phyloP scores from a whole-genome alignment of 176 grass and related monocot species.

The Pharus latifolius region DNA sequence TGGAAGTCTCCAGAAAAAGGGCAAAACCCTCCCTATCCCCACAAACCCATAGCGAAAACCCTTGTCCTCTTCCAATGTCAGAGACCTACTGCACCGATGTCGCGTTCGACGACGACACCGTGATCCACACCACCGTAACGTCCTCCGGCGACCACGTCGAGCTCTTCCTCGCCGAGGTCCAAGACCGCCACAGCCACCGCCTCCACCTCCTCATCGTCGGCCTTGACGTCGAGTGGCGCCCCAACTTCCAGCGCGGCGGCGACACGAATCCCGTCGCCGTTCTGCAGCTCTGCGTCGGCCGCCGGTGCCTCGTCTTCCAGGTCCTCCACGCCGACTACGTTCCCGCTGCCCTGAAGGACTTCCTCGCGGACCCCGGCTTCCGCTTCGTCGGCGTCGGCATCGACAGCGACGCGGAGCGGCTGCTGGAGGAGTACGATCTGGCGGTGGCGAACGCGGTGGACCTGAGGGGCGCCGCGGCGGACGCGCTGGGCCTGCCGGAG shows the following conservation, averaged over 20 bases:
- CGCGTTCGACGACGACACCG: neutral
- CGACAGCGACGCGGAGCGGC: slow-evolving; percentile 2
- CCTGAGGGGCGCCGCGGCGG: slow-evolving; percentile 1
- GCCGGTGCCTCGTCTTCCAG: slow-evolving; percentile 48
- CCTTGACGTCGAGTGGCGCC: slow-evolving; percentile 56
- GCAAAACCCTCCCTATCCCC: too few relatives aligned
- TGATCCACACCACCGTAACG: slow-evolving; percentile 43
- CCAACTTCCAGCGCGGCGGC: neutral
- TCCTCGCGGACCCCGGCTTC: slow-evolving; percentile 25
- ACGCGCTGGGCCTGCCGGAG: slow-evolving; percentile 1
- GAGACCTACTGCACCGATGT: neutral
- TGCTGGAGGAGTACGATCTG: slow-evolving; percentile 22
- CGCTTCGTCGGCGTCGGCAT: slow-evolving; percentile 47
- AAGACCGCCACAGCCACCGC: neutral
- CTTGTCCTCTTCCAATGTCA: neutral
- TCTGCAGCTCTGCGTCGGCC: slow-evolving; percentile 65
- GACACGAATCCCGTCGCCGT: slow-evolving; percentile 14
- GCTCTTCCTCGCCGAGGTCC: slow-evolving; percentile 13
- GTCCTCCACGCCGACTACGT: slow-evolving; percentile 15
- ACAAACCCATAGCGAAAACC: too few relatives aligned
- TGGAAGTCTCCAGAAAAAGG: too few relatives aligned
- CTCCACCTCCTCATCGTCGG: slow-evolving; percentile 37
- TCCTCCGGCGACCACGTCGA: slow-evolving; percentile 6
- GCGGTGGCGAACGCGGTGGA: slow-evolving; percentile 9
- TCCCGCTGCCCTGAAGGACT: neutral